These are phyloP conservation scores for Beauveria sp. DNA, from an alignment of 2,329 filamentous ascomycete genomes.

Conservation along the genomic window DNA sequence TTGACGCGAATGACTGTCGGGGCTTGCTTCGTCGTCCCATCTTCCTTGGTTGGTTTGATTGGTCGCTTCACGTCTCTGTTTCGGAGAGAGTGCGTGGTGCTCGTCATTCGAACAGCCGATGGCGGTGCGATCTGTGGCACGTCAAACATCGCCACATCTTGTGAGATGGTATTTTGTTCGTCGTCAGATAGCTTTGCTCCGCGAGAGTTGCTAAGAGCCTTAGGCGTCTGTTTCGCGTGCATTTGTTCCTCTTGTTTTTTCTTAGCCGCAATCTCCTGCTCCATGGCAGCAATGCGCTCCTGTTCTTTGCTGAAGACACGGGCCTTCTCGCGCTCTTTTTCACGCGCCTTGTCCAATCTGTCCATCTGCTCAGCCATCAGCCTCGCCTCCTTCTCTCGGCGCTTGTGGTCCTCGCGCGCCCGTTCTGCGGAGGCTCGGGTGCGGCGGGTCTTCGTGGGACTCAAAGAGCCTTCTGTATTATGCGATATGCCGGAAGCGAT, in stretches of 20 bases:
- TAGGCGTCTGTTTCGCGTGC: conserved; percentile 33
- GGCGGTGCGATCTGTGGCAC: conserved; percentile 50
- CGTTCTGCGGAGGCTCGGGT: conserved; percentile 53
- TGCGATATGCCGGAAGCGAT: conserved; percentile 16
- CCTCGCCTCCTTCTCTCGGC: conserved; percentile 57
- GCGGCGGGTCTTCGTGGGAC: conserved; percentile 38
- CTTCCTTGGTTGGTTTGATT: conserved; percentile 54
- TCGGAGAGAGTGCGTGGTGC: conserved; percentile 40
- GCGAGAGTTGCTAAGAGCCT: conserved; percentile 43
- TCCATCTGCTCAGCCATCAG: conserved; percentile 51
- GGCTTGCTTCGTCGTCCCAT: conserved; percentile 54
- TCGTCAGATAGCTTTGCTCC: conserved; percentile 34
- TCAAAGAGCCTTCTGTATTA: conserved; percentile 21
- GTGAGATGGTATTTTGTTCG: conserved; percentile 24
- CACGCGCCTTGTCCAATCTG: conserved; percentile 59
- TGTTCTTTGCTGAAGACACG: conserved; percentile 50
- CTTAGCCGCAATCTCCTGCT: conserved; percentile 44
- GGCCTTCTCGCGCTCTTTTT: conserved; percentile 64
- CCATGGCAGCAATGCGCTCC: conserved; percentile 44
- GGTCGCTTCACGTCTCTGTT: conserved; percentile 51
- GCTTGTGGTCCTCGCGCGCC: conserved; percentile 55
- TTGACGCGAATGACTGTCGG: conserved; percentile 66
- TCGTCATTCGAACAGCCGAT: conserved; percentile 48
- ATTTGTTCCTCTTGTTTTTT: conserved; percentile 46
- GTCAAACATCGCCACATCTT: conserved; percentile 50